Percentiles rank a stretch among this genome's conserved stretches.
Evolutionary conservation across 1,284 basidiomycete genomes (phyloP).

Genomic region (Thecaphora frezii): DNA sequence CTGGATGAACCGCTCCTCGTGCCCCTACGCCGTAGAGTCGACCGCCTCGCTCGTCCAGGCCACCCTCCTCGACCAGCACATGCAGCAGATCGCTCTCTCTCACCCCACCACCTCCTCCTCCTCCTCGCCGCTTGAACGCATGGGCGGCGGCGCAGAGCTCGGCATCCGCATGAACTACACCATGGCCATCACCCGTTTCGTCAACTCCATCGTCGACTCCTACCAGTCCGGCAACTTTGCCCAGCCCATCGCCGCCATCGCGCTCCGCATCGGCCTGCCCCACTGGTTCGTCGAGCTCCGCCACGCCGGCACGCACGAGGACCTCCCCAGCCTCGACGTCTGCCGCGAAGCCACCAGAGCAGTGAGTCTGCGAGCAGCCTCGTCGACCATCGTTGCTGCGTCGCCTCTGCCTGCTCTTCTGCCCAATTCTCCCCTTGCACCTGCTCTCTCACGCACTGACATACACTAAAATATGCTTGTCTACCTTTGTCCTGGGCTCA

Average conservation of each 20-base stretch:
- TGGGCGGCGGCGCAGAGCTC: slow-evolving; percentile 27
- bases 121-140: slow-evolving; percentile 21
- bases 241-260: slow-evolving; percentile 84
- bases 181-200: slow-evolving; percentile 64
- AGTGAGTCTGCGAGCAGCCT: slow-evolving; percentile 14
- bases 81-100: slow-evolving; percentile 20
- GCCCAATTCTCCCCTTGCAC: background rate
- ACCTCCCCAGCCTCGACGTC: slow-evolving; percentile 80
- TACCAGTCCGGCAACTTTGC: slow-evolving; percentile 78
- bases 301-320: slow-evolving; percentile 93
- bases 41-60: slow-evolving; percentile 48
- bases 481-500: background rate
- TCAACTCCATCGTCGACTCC: slow-evolving; percentile 83
- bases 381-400: background rate
- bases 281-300: slow-evolving; percentile 88
- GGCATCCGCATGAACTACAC: slow-evolving; percentile 41
- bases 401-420: too few species aligned
- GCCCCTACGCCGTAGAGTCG: slow-evolving; percentile 53
- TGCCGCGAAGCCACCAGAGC: slow-evolving; percentile 71
- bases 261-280: slow-evolving; percentile 81
- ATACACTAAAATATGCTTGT: too few species aligned
- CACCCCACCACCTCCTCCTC: background rate
- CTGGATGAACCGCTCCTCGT: slow-evolving; percentile 51
- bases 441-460: too few species aligned
- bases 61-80: slow-evolving; percentile 36